Evolutionary conservation across 1,139 yeast genomes (phyloP).

Genomic region (Debaryomyces subglobosus): DNA sequence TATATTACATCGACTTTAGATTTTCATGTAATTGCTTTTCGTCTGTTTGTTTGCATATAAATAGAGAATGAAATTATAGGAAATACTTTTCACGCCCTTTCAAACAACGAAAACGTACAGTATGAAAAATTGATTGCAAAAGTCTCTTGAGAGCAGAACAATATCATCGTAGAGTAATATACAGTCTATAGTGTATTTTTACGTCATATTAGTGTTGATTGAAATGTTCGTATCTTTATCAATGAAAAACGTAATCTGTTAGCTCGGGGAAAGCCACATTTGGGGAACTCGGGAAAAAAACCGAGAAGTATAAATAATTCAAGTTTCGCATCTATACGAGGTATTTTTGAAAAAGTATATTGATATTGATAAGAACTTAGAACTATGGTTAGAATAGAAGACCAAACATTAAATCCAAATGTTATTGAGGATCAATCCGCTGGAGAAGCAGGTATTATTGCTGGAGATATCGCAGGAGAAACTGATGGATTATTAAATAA

Average conservation of each 20-base stretch:
- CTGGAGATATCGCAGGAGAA: constrained; percentile 51
- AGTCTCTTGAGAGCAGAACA: neutral
- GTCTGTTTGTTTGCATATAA: neutral
- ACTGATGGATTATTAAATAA: constrained; percentile 28
- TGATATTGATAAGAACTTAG: neutral
- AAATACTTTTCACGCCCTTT: neutral
- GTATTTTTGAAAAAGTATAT: neutral
- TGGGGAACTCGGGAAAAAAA: neutral
- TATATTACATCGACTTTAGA: no score
- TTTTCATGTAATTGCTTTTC: neutral
- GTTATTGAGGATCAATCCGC: constrained; percentile 40
- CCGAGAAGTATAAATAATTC: neutral
- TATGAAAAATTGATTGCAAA: neutral
- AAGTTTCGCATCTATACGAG: neutral
- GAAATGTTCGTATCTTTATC: neutral
- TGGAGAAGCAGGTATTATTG: constrained; percentile 50
- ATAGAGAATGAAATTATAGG: neutral
- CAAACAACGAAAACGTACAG: neutral
- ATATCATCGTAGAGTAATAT: neutral
- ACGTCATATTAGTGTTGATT: neutral
- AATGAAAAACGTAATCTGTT: neutral
- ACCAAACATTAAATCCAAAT: constrained; percentile 25
- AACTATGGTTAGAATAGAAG: neutral
- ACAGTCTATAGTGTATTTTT: neutral
- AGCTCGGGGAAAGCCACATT: neutral